Evolutionary conservation across 352 stramenopile species (phyloP), one percentile per base, ranked within the genome.

Genomic region (Pythium insidiosum): DNA sequence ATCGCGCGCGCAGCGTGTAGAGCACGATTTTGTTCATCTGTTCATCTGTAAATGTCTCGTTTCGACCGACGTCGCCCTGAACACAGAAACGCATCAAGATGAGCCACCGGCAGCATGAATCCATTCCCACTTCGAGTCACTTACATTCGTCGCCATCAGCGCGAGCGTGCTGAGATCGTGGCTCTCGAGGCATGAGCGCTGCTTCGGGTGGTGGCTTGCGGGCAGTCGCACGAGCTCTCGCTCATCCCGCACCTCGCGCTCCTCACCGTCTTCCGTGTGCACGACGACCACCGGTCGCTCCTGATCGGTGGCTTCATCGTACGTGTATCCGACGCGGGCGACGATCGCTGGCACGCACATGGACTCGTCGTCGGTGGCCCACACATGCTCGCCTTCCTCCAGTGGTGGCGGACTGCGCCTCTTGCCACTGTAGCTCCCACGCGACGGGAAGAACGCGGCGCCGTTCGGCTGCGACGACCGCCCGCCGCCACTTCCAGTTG

Each of bases 181-280:
- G 7, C 86, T 56, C 23, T 68, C 60, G 19, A 81, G 47, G 9
- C 73, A 58, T 26, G 69, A 50, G 24, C 81, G 40, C 31, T 79
- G 62, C 45, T 88, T 88, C 6, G 76, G 73, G 43, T 88, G 73
- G 41, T 88, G 76, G 15, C 51, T 66, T 3, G 47, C 21, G 22
- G 76, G 76, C 42, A 88, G 46, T 43, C 76, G 76, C 22, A 85
- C 47, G 28, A 87, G 56, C 50, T 71, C 47, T 4, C 68, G 61
- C 19, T 72, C 61, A 28, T 72, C 61, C 23, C 76, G 69, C 15
- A 91, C 67, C 33, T 83, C 75, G 28, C 75, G 73, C 52, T 91
- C 79, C 43, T 91, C 79, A 19, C 75, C 75, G 33, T 91, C 79
- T 23, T 91, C 79, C 7, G 79, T 91, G 56, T 91, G 79, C 9